Evolutionary conservation across 2,329 filamentous ascomycete genomes (phyloP), one percentile per base, ranked within the genome.

Genomic region (Didymella keratinophila): DNA sequence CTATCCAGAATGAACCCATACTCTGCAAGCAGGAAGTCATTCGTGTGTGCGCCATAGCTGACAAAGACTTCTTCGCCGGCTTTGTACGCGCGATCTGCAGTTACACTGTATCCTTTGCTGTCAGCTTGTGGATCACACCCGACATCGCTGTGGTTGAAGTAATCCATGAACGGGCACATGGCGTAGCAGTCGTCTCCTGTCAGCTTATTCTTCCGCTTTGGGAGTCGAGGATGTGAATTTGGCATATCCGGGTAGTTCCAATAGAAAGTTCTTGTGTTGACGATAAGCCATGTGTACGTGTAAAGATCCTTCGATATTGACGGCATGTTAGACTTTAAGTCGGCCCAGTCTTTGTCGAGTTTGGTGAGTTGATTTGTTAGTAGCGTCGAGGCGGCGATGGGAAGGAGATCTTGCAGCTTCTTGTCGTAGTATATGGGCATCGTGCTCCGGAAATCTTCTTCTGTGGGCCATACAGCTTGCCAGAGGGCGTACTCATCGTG

Each of bases 21-120:
- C 75, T 92, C 89, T 0, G 86, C 83, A 2, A 93, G 81, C 18
- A 93, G 76, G 64, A 90, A 89, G 70, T 93, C 90, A 62, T 91
- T 91, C 27, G 83, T 83, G 71, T 93, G 90, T 1, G 82, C 73
- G 3, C 90, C 90, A 67, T 93, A 93, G 27, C 84, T 86, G 25
- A 90, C 86, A 59, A 83, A 85, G 1, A 93, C 78, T 76, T 93
- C 90, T 20, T 89, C 85, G 9, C 86, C 87, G 2, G 73, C 67
- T 1, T 71, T 72, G 67, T 89, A 87, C 0, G 78, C 70, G 2
- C 78, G 74, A 45, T 81, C 77, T 2, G 86, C 82, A 18, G 76
- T 81, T 45, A 91, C 80, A 23, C 79, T 81, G 76, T 87, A 91
- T 6, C 82, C 82, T 1, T 76, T 72, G 1, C 74, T 61, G 44